These are phyloP conservation scores for Eucalyptus melliodora DNA, from an alignment of 345 rosid genomes.

Conservation along the genomic window DNA sequence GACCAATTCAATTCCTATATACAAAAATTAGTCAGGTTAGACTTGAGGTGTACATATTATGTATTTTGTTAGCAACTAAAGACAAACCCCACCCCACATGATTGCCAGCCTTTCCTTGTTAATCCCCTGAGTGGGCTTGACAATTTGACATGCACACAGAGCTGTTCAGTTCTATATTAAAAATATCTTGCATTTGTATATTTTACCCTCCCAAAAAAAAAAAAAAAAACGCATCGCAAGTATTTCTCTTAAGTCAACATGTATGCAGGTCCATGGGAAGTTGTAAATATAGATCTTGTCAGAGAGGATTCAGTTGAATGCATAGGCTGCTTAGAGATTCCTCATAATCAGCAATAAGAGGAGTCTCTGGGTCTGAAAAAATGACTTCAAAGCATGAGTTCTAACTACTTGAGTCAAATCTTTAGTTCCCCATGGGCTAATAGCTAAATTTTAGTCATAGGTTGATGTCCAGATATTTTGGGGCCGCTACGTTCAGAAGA, in stretches of 20 bases:
- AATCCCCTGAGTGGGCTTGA: background rate
- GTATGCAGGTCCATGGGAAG: background rate
- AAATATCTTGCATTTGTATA: background rate
- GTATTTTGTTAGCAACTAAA: background rate
- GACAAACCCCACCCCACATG: background rate
- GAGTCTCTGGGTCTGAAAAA: background rate
- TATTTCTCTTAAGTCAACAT: background rate
- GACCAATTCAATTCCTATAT: slow-evolving; percentile 61
- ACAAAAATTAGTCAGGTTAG: slow-evolving; percentile 10
- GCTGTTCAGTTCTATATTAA: background rate
- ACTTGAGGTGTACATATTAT: background rate
- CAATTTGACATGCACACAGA: background rate
- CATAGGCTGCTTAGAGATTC: background rate
- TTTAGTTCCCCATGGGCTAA: background rate
- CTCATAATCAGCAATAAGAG: background rate
- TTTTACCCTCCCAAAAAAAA: background rate
- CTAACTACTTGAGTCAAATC: background rate
- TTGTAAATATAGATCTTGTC: background rate
- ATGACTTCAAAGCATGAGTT: background rate
- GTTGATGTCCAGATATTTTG: background rate
- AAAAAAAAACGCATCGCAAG: background rate
- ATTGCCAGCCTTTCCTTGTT: background rate
- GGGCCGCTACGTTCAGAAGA: background rate
- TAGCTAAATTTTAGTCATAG: background rate
- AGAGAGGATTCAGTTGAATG: background rate